Base-by-base conservation (phyloP, 1,284 basidiomycete species). In the Irpex sp. region DNA sequence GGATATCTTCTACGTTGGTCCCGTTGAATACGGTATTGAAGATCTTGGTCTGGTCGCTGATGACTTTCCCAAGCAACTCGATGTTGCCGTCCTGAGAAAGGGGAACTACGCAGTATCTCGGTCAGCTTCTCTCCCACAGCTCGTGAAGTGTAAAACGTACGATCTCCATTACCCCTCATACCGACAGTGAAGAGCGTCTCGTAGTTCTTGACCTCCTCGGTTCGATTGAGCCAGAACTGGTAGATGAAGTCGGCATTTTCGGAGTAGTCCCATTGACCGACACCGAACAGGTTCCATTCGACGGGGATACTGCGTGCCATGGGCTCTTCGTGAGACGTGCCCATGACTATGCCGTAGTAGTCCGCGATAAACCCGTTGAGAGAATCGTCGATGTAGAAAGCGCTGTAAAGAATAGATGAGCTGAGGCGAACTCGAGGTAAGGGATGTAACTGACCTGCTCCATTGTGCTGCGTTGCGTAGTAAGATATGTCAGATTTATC, bases 321-420 rank as follows among this genome's bases (percentile, higher is more conserved):
- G 4, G 86, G 86, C 69, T 88, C 85, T 72, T 88, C 82, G 67
- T 88, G 86, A 70, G 84, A 86, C 13, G 85, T 88, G 44, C 82
- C 87, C 85, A 90, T 91, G 26, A 87, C 87, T 58, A 91, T 80
- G 21, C 89, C 89, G 73, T 85, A 89, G 62, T 78, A 79, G 66
- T 91, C 83, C 0, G 89, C 90, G 8, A 87, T 75, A 26, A 78
- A 78, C 69, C 88, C 87, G 67, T 91, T 92, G 26, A 81, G 78
- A 1, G 79, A 69, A 64, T 91, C 89, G 66, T 92, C 89, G 17
- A 88, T 77, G 17, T 78, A 82, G 68, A 92, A 92, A 44, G 87
- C 85, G 64, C 85, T 87, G 48, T 65, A 63, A 60, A 62, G 52
- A 59, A 47, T 48, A 38, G 48, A 51, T 1, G 51, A 56, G 17